A percentile compares a stretch with the other conserved stretches of the same genome.
phyloP scores from a whole-genome alignment of 805 yeast genomes.

The Metahyphopichia silvanorum region DNA sequence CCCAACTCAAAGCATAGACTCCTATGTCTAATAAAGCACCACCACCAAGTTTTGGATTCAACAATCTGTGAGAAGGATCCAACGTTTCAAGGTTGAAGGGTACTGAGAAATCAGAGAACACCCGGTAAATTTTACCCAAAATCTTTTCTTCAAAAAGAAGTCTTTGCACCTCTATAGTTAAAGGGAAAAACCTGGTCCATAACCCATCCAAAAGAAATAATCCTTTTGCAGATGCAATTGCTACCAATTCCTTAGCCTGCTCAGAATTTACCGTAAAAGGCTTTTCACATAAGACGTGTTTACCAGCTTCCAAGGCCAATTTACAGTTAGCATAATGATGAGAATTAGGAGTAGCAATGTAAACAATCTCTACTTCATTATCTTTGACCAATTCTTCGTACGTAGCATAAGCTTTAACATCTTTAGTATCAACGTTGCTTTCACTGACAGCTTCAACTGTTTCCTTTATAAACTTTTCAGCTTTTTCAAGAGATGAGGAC shows the following conservation, averaged over 20 bases:
- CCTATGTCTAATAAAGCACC: too few relatives aligned
- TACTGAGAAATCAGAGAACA: constrained; percentile 33
- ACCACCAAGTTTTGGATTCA: too few relatives aligned
- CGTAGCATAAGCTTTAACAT: too few relatives aligned
- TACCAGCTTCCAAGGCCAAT: constrained; percentile 35
- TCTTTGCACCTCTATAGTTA: constrained; percentile 24
- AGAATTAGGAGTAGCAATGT: constrained; percentile 47
- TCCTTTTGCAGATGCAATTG: constrained; percentile 32
- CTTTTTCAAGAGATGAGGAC: background rate
- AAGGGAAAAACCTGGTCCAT: constrained; percentile 46
- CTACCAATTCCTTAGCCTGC: constrained; percentile 34
- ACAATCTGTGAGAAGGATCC: too few relatives aligned
- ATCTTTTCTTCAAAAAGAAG: constrained; percentile 31
- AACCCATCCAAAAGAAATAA: constrained; percentile 49
- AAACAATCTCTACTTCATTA: constrained; percentile 36
- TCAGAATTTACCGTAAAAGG: constrained; percentile 40
- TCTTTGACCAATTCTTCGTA: constrained; percentile 36
- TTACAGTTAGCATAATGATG: constrained; percentile 38
- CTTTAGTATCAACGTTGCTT: too few relatives aligned
- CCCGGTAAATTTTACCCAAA: constrained; percentile 38
- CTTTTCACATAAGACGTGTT: constrained; percentile 46
- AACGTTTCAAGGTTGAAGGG: too few relatives aligned
- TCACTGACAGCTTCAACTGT: too few relatives aligned
- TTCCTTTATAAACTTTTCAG: constrained; percentile 1
- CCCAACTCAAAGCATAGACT: too few relatives aligned